Evolutionary conservation across 1,139 yeast species (phyloP).

Genomic region (Suhomyces chickasaworum): DNA sequence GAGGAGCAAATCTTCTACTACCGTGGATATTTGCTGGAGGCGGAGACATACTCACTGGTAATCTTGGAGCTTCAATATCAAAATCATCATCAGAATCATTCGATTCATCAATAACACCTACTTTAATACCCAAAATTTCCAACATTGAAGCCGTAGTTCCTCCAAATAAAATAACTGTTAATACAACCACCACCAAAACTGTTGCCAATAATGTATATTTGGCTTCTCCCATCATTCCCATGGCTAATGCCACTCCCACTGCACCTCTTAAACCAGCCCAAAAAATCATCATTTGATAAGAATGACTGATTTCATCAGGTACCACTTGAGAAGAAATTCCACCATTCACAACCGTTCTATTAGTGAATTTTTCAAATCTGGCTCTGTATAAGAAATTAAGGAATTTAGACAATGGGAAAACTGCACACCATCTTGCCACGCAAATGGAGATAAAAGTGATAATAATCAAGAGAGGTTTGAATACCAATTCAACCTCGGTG

Average conservation of each 20-base stretch:
- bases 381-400: slow-evolving; percentile 78
- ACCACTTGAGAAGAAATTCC: slow-evolving; percentile 44
- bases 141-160: slow-evolving; percentile 99
- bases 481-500: slow-evolving; percentile 93
- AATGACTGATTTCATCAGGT: slow-evolving; percentile 93
- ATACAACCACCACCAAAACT: slow-evolving; percentile 91
- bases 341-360: slow-evolving; percentile 37
- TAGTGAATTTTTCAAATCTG: slow-evolving; percentile 44
- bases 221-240: slow-evolving; percentile 94
- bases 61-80: slow-evolving; percentile 79
- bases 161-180: slow-evolving; percentile 94
- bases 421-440: slow-evolving; percentile 96
- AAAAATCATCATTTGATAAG: slow-evolving; percentile 97
- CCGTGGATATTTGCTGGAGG: slow-evolving; percentile 27
- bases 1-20: slow-evolving; percentile 34
- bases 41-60: slow-evolving; percentile 28
- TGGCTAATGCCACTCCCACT: slow-evolving; percentile 97
- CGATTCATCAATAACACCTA: slow-evolving; percentile 83
- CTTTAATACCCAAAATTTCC: slow-evolving; percentile 87
- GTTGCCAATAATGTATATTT: slow-evolving; percentile 90
- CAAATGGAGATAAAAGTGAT: slow-evolving; percentile 90
- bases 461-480: slow-evolving; percentile 88
- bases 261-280: slow-evolving; percentile 99
- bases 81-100: slow-evolving; percentile 88
- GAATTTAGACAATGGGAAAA: slow-evolving; percentile 85